These are phyloP conservation scores for Celoporthe dispersa DNA, from an alignment of 2,329 filamentous ascomycete species.

Conservation along the genomic window DNA sequence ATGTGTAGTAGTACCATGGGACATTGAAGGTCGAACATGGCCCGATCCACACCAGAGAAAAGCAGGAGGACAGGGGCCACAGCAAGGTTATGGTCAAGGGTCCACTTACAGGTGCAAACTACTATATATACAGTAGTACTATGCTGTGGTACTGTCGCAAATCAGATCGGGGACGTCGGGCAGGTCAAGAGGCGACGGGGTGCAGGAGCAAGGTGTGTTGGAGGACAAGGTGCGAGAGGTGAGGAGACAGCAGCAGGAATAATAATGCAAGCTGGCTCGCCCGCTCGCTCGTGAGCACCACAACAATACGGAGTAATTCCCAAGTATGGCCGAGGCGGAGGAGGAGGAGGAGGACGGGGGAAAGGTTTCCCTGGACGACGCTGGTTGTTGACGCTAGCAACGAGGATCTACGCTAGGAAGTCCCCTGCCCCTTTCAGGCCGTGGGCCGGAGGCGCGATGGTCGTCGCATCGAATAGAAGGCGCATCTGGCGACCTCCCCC, in stretches of 20 bases:
- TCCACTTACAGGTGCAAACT: constrained; percentile 1
- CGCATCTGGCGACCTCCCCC: neutral
- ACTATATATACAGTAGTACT: neutral
- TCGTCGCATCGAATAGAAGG: neutral
- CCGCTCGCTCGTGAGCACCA: neutral
- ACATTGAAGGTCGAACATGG: neutral
- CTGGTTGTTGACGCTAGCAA: constrained; percentile 7
- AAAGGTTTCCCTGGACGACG: constrained; percentile 8
- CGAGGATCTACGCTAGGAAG: constrained; percentile 5
- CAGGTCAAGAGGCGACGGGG: neutral
- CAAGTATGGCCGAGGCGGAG: neutral
- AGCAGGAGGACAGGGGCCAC: neutral
- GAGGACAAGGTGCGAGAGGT: neutral
- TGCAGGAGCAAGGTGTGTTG: neutral
- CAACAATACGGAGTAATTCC: neutral
- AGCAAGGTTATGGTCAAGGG: neutral
- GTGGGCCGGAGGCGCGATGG: neutral
- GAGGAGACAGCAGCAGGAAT: neutral
- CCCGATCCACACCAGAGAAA: neutral
- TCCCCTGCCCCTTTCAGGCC: neutral
- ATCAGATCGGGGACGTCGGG: neutral
- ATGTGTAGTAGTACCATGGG: neutral
- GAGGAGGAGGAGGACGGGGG: neutral
- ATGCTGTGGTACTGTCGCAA: neutral
- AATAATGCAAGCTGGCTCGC: neutral